Base-by-base conservation (phyloP, 2,329 filamentous ascomycete species). In the Pseudogymnoascus sp. region DNA sequence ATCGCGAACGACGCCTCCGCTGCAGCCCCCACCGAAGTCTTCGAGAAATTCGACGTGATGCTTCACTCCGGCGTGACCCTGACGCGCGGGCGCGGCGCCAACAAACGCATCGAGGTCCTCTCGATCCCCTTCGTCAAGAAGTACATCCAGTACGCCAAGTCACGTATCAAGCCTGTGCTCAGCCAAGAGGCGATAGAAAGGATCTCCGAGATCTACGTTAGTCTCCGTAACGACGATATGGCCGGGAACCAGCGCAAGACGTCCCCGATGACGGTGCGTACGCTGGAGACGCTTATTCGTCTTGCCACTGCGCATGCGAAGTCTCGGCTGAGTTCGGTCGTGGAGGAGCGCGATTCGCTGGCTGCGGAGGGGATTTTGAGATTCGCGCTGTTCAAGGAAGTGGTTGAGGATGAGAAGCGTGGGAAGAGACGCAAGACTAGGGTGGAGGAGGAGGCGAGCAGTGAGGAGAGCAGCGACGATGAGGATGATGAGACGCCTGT, bases 101-200 rank as follows among this genome's bases (percentile, higher is more conserved):
- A 85, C 69, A 89, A 90, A 75, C 89, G 89, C 67, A 85, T 90
- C 4, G 92, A 97, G 74, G 90, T 99, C 12, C 81, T 99, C 62
- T 96, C 90, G 77, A 97, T 99, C 65, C 90, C 93, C 0, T 99
- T 99, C 77, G 92, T 99, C 81, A 99, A 99, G 80, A 99, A 99
- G 78, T 99, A 97, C 76, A 96, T 99, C 53, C 95, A 99, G 74
- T 99, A 99, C 75, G 92, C 95, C 67, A 99, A 99, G 79, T 89
- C 85, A 37, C 83, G 95, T 72, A 84, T 96, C 72, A 96, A 92
- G 82, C 95, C 95, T 0, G 81, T 96, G 41, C 80, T 99, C 66
- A 96, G 93, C 0, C 91, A 95, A 72, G 91, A 91, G 50, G 93
- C 95, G 5, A 91, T 92, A 10, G 91, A 97, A 69, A 90, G 96